A percentile compares a stretch with the other conserved stretches of the same genome.
Evolutionary conservation across 805 yeast species (phyloP).

Genomic region (Kazachstania viticola): DNA sequence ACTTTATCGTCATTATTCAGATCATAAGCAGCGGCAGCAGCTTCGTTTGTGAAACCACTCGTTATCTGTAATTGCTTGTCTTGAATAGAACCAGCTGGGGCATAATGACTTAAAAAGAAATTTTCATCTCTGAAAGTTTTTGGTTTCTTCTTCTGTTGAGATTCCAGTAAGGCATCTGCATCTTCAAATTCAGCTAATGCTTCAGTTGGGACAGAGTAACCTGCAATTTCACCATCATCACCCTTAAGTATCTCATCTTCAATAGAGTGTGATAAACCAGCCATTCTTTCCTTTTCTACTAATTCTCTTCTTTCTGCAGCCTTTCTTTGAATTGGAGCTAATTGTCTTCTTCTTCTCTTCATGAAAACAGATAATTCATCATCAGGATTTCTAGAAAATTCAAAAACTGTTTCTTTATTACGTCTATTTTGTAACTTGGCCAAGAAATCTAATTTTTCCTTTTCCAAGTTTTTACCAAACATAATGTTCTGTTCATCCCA

Average conservation of each 20-base stretch:
- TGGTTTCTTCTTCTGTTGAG: conserved; percentile 23
- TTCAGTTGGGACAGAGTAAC: conserved; percentile 34
- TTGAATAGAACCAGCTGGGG: conserved; percentile 67
- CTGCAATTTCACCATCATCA: conserved; percentile 37
- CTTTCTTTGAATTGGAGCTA: conserved; percentile 77
- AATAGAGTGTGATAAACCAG: conserved; percentile 60
- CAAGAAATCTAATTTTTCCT: conserved; percentile 61
- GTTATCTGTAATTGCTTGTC: conserved; percentile 59
- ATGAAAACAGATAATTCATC: conserved; percentile 69
- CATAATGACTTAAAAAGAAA: conserved; percentile 79
- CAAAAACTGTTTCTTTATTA: conserved; percentile 87
- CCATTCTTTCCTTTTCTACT: conserved; percentile 58
- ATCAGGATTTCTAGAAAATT: conserved; percentile 57
- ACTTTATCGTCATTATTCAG: conserved; percentile 67
- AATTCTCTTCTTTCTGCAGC: conserved; percentile 61
- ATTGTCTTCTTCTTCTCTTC: conserved; percentile 75
- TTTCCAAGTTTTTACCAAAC: conserved; percentile 66
- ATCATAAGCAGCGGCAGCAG: conserved; percentile 79
- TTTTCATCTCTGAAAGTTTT: conserved; percentile 65
- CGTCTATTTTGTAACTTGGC: conserved; percentile 58
- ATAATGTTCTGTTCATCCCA: conserved; percentile 86
- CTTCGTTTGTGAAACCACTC: conserved; percentile 69
- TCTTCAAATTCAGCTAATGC: conserved; percentile 31
- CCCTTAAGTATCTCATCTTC: conserved; percentile 62
- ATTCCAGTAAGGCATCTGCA: conserved; percentile 27